Percentiles rank a stretch among this genome's conserved stretches.
These are phyloP conservation scores for Diutina ranongensis DNA, from an alignment of 1,139 yeast species.

Conservation along the genomic window DNA sequence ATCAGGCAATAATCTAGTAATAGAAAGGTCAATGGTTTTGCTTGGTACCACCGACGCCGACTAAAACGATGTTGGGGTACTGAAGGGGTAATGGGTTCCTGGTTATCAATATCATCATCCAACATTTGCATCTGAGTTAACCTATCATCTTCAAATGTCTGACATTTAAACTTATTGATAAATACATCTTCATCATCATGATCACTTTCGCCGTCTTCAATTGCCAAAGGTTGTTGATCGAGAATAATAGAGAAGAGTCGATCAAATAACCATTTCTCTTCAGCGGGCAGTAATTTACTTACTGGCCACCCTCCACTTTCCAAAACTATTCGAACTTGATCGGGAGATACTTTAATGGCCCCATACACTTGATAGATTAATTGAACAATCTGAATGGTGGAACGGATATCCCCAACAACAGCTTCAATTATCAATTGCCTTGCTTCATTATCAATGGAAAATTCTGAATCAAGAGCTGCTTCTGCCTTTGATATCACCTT, in stretches of 20 bases:
- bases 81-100: not conserved
- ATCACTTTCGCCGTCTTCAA: no score
- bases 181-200: not conserved
- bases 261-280: not conserved
- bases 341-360: not conserved
- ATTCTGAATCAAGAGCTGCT: not conserved
- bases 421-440: not conserved
- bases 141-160: not conserved
- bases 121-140: not conserved
- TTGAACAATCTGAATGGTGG: not conserved
- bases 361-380: not conserved
- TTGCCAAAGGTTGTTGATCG: not conserved
- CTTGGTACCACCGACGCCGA: not conserved
- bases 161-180: not conserved
- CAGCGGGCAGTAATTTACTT: not conserved
- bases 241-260: not conserved
- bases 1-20: not conserved
- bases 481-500: not conserved
- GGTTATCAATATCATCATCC: not conserved
- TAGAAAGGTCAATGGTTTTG: not conserved
- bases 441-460: not conserved
- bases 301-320: not conserved
- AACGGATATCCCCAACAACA: not conserved
- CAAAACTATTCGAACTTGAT: not conserved
- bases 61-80: not conserved